Percentiles rank a stretch among this genome's conserved stretches.
These are phyloP conservation scores for Kluyveromyces wickerhamii DNA, from an alignment of 805 yeast species.

Conservation along the genomic window DNA sequence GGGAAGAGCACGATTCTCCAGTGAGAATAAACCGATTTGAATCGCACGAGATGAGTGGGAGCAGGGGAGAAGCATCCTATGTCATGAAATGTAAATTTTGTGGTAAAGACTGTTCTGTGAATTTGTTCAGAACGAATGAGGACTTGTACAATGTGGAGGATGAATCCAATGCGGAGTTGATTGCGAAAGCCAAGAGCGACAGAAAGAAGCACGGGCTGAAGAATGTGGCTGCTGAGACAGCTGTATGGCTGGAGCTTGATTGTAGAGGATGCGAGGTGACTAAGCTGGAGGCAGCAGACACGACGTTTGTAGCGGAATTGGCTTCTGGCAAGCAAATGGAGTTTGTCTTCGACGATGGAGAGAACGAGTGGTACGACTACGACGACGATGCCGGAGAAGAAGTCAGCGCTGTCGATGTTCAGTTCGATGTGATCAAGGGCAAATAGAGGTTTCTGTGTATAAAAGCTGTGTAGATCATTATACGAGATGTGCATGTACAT, in stretches of 20 bases:
- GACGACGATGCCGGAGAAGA: conserved; percentile 79
- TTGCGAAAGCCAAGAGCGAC: conserved; percentile 13
- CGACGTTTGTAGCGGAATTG: conserved; percentile 19
- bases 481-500: too few species aligned
- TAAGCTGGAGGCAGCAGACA: conserved; percentile 51
- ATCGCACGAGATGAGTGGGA: conserved; percentile 53
- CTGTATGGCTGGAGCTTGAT: conserved; percentile 61
- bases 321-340: conserved; percentile 20
- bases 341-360: conserved; percentile 50
- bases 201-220: conserved; percentile 26
- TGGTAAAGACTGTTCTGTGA: conserved; percentile 26
- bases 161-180: conserved; percentile 10
- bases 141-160: conserved; percentile 17
- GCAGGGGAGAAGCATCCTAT: conserved; percentile 79
- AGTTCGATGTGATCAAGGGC: conserved; percentile 49
- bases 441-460: too few species aligned
- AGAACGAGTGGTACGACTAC: conserved; percentile 90
- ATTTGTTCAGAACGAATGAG: conserved; percentile 19
- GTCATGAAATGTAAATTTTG: conserved; percentile 71
- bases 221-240: conserved; percentile 12
- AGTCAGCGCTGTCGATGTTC: conserved; percentile 69
- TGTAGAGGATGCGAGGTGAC: conserved; percentile 75
- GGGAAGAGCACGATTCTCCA: conserved; percentile 66
- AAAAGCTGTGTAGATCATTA: too few species aligned
- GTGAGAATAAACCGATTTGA: conserved; percentile 63